Percentiles rank a stretch among this genome's conserved stretches.
Conservation (phyloP, 345 rosid species). For the Citrus cavaleriei region DNA sequence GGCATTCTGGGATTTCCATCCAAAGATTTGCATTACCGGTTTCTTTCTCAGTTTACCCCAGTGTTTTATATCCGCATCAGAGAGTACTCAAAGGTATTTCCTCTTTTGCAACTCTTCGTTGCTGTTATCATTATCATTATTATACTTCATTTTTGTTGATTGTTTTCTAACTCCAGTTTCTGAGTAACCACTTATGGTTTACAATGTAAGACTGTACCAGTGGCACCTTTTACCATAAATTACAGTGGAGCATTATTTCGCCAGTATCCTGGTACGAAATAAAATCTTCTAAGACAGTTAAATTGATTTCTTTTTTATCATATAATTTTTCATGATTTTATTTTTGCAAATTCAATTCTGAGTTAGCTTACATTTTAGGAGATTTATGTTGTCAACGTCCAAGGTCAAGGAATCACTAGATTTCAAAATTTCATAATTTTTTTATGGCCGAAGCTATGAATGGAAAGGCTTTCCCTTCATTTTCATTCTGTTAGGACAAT, state of each 20-base stretch:
- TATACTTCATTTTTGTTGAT: not conserved
- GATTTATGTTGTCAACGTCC: not conserved
- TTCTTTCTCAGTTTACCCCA: constrained; percentile 84
- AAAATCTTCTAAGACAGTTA: not conserved
- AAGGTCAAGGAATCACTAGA: not conserved
- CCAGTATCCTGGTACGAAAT: constrained; percentile 73
- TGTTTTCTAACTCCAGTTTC: constrained; percentile 18
- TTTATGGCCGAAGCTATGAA: not conserved
- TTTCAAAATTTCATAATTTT: not conserved
- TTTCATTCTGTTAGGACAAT: not conserved
- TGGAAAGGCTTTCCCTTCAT: not conserved
- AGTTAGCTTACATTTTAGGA: not conserved
- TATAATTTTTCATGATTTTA: not conserved
- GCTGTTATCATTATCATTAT: not conserved
- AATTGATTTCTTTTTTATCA: not conserved
- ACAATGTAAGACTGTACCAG: constrained; percentile 75
- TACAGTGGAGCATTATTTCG: constrained; percentile 92
- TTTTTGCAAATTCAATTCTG: not conserved
- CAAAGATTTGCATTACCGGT: constrained; percentile 90
- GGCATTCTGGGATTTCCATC: constrained; percentile 88
- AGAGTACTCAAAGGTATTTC: constrained; percentile 86
- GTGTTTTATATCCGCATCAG: constrained; percentile 80
- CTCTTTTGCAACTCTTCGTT: not conserved
- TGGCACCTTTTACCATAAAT: constrained; percentile 81
- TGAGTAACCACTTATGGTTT: constrained; percentile 29